phyloP scores from a whole-genome alignment of 257 asterid species.

The Solanum chilense region DNA sequence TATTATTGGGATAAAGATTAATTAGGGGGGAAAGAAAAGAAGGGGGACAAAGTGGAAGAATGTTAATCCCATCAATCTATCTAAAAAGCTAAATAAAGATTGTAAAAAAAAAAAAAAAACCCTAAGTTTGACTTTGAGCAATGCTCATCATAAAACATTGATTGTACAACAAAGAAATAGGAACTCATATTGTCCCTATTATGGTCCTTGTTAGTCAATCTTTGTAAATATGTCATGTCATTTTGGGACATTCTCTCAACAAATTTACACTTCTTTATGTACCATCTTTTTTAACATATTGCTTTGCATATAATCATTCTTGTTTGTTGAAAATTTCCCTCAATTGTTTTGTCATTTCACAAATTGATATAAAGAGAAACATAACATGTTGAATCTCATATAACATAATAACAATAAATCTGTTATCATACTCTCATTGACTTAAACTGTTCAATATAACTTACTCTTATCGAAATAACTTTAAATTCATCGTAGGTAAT shows the following conservation, averaged over 20 bases:
- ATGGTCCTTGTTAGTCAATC: neutral
- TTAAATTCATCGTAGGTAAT: neutral
- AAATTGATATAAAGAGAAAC: neutral
- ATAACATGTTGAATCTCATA: neutral
- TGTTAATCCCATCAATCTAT: constrained; percentile 53
- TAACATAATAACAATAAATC: neutral
- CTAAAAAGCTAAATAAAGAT: constrained; percentile 20
- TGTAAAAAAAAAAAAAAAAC: neutral
- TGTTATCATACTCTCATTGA: neutral
- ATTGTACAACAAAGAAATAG: neutral
- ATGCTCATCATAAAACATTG: neutral
- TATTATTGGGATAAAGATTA: neutral
- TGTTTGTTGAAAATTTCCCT: neutral
- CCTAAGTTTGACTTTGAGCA: neutral
- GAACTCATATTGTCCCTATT: constrained; percentile 3
- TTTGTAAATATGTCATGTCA: constrained; percentile 5
- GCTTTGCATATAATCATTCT: neutral
- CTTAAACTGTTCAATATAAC: neutral
- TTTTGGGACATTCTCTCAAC: neutral
- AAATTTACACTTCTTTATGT: neutral
- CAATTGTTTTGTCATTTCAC: neutral
- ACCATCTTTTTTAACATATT: neutral
- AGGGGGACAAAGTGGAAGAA: constrained; percentile 81
- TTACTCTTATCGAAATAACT: neutral
- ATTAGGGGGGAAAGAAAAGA: neutral